phyloP scores from a whole-genome alignment of 805 yeast genomes.

The Lachancea waltii region DNA sequence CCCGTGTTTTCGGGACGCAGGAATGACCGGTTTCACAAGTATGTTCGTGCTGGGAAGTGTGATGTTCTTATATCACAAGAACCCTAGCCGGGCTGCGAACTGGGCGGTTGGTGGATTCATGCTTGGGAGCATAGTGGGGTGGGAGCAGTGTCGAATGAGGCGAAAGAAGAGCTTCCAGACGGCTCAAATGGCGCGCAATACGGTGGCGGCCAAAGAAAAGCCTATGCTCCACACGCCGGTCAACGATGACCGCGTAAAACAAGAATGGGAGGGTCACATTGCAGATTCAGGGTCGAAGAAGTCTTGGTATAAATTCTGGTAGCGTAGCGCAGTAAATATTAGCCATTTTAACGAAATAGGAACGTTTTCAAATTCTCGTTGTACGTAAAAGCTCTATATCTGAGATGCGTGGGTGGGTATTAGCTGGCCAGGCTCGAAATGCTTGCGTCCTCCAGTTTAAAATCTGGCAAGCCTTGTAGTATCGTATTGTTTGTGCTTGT shows the following conservation, averaged over 20 bases:
- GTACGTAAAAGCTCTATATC: neutral
- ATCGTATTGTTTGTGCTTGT: constrained; percentile 10
- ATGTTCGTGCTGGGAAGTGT: constrained; percentile 65
- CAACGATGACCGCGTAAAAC: constrained; percentile 20
- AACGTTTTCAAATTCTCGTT: too few relatives aligned
- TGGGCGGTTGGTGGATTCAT: constrained; percentile 81
- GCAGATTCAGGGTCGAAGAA: constrained; percentile 8
- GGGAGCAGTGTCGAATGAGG: constrained; percentile 85
- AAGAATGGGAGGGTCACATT: constrained; percentile 20
- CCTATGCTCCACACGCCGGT: constrained; percentile 32
- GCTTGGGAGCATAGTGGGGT: constrained; percentile 73
- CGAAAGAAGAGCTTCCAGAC: constrained; percentile 60
- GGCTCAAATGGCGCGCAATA: constrained; percentile 61
- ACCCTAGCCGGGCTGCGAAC: constrained; percentile 55
- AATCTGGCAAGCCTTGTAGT: constrained; percentile 8
- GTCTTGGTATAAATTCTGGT: constrained; percentile 33
- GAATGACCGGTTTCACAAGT: constrained; percentile 65
- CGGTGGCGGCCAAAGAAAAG: constrained; percentile 32
- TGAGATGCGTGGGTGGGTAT: neutral
- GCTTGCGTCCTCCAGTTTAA: constrained; percentile 1
- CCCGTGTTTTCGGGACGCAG: constrained; percentile 79
- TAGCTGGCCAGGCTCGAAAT: constrained; percentile 1
- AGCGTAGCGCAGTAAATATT: too few relatives aligned
- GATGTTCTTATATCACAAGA: constrained; percentile 60
- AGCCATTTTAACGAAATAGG: neutral